phyloP scores from a whole-genome alignment of 441 rosid species.

The Capsella rubella region DNA sequence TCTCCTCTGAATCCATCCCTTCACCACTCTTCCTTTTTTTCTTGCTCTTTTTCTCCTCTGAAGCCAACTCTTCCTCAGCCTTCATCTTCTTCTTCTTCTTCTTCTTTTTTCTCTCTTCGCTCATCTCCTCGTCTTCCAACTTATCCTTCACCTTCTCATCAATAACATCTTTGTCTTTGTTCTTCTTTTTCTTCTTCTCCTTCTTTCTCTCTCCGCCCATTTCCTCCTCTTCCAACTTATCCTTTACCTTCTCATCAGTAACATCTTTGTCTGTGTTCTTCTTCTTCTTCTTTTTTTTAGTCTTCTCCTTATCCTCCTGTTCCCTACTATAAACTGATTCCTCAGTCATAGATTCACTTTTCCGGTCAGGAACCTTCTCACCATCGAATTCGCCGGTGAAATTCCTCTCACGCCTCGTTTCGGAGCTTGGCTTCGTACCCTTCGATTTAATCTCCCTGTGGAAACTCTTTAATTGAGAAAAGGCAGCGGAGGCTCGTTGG shows the following conservation, averaged over 20 bases:
- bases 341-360: slow-evolving; percentile 23
- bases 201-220: neutral
- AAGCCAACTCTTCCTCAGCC: neutral
- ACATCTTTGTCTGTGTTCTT: slow-evolving; percentile 6
- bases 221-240: too few species aligned
- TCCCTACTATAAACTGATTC: slow-evolving; percentile 25
- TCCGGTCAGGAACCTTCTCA: slow-evolving; percentile 9
- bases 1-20: slow-evolving; percentile 46
- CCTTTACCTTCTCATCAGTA: too few species aligned
- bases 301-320: slow-evolving; percentile 28
- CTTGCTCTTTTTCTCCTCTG: slow-evolving; percentile 44
- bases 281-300: slow-evolving; percentile 37
- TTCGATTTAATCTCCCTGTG: slow-evolving; percentile 51
- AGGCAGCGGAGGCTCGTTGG: slow-evolving; percentile 57
- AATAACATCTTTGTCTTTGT: slow-evolving; percentile 14
- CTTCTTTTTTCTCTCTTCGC: slow-evolving; percentile 26
- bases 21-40: slow-evolving; percentile 46
- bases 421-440: slow-evolving; percentile 35
- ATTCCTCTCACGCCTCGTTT: slow-evolving; percentile 10
- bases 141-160: slow-evolving; percentile 26
- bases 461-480: slow-evolving; percentile 56
- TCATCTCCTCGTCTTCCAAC: slow-evolving; percentile 35
- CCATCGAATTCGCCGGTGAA: slow-evolving; percentile 11
- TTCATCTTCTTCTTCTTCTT: slow-evolving; percentile 45
- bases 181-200: slow-evolving; percentile 33